Percentiles rank a stretch among this genome's conserved stretches.
Evolutionary conservation across 225 moss, liverwort and hornwort genomes (phyloP).

Genomic region (Pleurozium schreberi): DNA sequence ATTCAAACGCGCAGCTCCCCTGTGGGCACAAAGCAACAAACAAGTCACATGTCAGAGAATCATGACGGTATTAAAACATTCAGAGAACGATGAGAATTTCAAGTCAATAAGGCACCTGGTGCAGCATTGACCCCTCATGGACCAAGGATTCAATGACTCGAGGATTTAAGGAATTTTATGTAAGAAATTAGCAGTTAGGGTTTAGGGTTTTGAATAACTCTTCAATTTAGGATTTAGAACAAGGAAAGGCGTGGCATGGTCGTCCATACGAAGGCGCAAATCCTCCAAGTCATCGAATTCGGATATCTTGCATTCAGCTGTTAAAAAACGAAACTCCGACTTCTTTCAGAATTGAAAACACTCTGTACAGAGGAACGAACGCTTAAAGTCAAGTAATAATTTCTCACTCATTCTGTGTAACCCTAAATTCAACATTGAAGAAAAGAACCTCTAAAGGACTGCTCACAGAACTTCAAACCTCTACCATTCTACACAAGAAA

Average conservation of each 20-base stretch:
- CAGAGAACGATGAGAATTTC: background rate
- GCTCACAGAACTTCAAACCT: background rate
- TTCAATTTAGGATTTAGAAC: background rate
- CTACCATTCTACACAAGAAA: background rate
- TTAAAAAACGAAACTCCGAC: background rate
- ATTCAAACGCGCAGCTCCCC: slow-evolving; percentile 4
- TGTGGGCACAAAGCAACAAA: background rate
- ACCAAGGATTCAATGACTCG: background rate
- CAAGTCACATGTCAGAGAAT: background rate
- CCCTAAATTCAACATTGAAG: background rate
- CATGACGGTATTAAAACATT: background rate
- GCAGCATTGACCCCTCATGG: background rate
- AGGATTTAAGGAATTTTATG: background rate
- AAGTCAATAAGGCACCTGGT: background rate
- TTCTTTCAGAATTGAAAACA: background rate
- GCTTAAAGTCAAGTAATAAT: background rate
- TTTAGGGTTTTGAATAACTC: background rate
- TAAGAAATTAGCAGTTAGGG: background rate
- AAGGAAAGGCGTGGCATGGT: background rate
- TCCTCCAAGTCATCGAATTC: background rate
- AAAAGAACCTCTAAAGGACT: background rate
- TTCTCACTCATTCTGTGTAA: background rate
- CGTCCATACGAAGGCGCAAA: background rate
- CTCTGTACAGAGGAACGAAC: background rate
- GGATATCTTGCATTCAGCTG: background rate